Conservation (phyloP, 1,139 yeast species). For the Yamadazyma friedrichii region DNA sequence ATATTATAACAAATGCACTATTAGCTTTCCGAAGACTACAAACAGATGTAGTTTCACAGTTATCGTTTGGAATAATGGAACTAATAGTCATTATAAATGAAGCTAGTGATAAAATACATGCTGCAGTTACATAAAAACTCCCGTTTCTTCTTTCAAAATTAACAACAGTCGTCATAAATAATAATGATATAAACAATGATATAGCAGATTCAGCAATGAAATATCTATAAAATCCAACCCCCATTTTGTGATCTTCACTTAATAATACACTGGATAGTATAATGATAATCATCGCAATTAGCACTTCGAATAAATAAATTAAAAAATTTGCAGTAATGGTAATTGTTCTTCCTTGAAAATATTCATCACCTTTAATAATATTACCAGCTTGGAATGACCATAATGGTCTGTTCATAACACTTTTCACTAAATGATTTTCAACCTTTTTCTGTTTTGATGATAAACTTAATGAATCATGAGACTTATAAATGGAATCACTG, state of each 20-base stretch:
- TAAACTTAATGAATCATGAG: constrained; percentile 16
- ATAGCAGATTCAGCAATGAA: constrained; percentile 40
- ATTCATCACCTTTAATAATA: constrained; percentile 16
- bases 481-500: constrained; percentile 10
- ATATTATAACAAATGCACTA: constrained; percentile 38
- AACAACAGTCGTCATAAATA: constrained; percentile 35
- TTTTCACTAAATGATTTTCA: constrained; percentile 31
- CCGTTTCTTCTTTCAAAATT: constrained; percentile 45
- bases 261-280: constrained; percentile 29
- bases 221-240: constrained; percentile 31
- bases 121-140: constrained; percentile 40
- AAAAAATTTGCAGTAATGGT: constrained; percentile 31
- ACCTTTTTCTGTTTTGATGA: constrained; percentile 25
- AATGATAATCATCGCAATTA: constrained; percentile 33
- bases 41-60: constrained; percentile 20
- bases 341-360: constrained; percentile 19
- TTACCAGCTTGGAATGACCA: constrained; percentile 16
- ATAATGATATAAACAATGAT: constrained; percentile 32
- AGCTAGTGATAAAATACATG: constrained; percentile 32
- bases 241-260: constrained; percentile 22
- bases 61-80: constrained; percentile 22
- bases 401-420: constrained; percentile 39
- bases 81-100: constrained; percentile 33
- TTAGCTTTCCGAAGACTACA: constrained; percentile 38
- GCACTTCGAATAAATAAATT: constrained; percentile 35